phyloP scores from a whole-genome alignment of 257 asterid genomes.

The Nicotiana sylvestris region DNA sequence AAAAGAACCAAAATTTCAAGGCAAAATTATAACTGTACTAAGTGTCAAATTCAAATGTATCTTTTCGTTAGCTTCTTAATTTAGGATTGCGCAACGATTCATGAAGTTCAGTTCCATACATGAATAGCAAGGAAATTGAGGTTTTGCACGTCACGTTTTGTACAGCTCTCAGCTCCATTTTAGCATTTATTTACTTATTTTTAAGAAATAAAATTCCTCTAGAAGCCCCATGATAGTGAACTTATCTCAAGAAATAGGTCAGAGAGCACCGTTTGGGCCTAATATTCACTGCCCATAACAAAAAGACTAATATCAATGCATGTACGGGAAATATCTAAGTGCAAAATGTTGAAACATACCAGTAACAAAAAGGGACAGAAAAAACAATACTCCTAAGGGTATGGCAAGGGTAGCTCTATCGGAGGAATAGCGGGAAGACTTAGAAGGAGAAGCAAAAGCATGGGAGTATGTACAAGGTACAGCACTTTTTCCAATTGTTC shows the following conservation, averaged over 20 bases:
- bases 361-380: background rate
- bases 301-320: background rate
- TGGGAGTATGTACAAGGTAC: background rate
- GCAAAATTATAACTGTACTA: background rate
- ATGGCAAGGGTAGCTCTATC: background rate
- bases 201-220: background rate
- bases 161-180: background rate
- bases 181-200: background rate
- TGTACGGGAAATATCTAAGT: background rate
- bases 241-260: background rate
- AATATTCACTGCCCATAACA: background rate
- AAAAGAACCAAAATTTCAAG: background rate
- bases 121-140: background rate
- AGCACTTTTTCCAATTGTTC: background rate
- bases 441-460: background rate
- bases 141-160: background rate
- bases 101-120: background rate
- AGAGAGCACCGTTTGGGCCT: background rate
- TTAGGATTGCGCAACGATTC: too few relatives aligned
- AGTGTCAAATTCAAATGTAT: background rate
- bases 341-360: background rate
- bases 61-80: background rate
- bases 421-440: background rate
- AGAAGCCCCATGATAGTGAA: slow-evolving; percentile 4
- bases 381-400: background rate